Evolutionary conservation across 1,139 yeast genomes (phyloP).

Genomic region (Geotrichum citri-aurantii): DNA sequence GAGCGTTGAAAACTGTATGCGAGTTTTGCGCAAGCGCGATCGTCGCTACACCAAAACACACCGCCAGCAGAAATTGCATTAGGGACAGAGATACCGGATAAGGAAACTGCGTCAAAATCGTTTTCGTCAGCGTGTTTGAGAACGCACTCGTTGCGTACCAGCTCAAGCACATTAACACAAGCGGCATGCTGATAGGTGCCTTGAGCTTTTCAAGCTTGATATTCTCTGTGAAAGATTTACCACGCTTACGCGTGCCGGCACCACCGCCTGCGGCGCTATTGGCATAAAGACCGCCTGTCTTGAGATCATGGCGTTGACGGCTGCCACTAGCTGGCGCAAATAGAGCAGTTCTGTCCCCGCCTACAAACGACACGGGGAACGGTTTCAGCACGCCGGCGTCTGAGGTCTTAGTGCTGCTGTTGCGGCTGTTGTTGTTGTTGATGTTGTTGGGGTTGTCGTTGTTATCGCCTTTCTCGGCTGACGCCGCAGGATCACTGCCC

Average conservation of each 20-base stretch:
- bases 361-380: conserved; percentile 8
- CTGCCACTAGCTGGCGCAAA: conserved; percentile 8
- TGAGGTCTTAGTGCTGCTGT: neutral
- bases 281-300: neutral
- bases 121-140: conserved; percentile 74
- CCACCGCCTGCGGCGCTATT: neutral
- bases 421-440: neutral
- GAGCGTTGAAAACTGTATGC: conserved; percentile 21
- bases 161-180: conserved; percentile 49
- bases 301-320: neutral
- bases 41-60: conserved; percentile 48
- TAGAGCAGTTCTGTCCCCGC: conserved; percentile 9
- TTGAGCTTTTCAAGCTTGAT: neutral
- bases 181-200: conserved; percentile 36
- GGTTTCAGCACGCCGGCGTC: neutral
- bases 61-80: conserved; percentile 72
- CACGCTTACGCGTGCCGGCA: conserved; percentile 1
- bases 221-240: conserved; percentile 15
- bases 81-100: conserved; percentile 84
- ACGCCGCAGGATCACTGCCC: neutral
- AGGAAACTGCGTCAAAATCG: conserved; percentile 59
- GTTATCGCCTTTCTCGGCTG: neutral
- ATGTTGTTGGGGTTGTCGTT: neutral
- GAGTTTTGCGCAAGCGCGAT: conserved; percentile 25
- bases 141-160: conserved; percentile 85